Percentiles rank a stretch among this genome's conserved stretches.
These are phyloP conservation scores for Solanum pinnatisectum DNA, from an alignment of 257 asterid species.

Conservation along the genomic window DNA sequence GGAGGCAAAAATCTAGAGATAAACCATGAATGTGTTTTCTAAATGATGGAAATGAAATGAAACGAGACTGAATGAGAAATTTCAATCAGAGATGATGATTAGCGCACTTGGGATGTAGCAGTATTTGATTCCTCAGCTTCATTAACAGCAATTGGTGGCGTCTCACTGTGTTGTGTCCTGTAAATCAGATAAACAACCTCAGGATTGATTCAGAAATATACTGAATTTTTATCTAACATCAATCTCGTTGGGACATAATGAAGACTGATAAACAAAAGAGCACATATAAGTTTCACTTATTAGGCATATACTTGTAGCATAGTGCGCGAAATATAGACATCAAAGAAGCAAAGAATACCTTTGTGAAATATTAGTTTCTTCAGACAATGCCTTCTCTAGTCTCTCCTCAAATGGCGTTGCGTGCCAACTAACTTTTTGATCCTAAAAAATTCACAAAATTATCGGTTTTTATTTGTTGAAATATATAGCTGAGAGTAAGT, in stretches of 20 bases:
- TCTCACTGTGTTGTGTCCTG: conserved; percentile 22
- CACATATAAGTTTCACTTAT: neutral
- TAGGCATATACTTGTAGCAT: neutral
- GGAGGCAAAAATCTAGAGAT: neutral
- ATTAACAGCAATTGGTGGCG: conserved; percentile 5
- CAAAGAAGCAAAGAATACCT: conserved; percentile 31
- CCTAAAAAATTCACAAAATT: conserved; percentile 9
- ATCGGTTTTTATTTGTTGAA: neutral
- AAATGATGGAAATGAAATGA: neutral
- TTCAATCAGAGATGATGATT: neutral
- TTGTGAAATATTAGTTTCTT: conserved; percentile 48
- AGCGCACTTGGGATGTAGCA: conserved; percentile 14
- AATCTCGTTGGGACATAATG: neutral
- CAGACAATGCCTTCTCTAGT: conserved; percentile 66
- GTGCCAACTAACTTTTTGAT: conserved; percentile 18
- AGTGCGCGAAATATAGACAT: neutral
- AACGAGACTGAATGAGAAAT: neutral
- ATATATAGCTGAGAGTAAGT: neutral
- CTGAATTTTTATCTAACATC: neutral
- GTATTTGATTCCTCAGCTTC: conserved; percentile 21
- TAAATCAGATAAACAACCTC: neutral
- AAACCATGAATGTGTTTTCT: neutral
- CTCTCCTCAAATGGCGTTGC: conserved; percentile 49
- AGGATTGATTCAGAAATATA: neutral
- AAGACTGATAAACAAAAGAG: neutral